These are phyloP conservation scores for Colletotrichum lupini DNA, from an alignment of 2,329 filamentous ascomycete genomes.

Conservation along the genomic window DNA sequence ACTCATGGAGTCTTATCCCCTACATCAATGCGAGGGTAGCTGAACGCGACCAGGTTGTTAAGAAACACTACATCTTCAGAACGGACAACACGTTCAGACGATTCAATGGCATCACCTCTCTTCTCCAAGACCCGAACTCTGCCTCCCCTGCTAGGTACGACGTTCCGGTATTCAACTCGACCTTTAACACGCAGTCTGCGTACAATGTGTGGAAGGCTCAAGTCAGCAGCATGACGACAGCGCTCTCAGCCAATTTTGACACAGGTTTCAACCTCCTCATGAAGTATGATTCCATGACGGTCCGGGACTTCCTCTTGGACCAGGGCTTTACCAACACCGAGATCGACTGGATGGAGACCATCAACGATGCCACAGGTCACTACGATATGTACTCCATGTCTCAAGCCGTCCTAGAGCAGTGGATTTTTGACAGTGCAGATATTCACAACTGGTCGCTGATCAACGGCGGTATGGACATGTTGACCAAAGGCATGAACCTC, in stretches of 20 bases:
- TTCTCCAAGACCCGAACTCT: constrained; percentile 16
- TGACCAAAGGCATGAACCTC: constrained; percentile 43
- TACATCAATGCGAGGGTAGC: constrained; percentile 37
- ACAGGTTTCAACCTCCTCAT: constrained; percentile 38
- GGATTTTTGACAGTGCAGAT: constrained; percentile 40
- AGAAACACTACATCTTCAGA: constrained; percentile 38
- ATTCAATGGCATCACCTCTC: constrained; percentile 35
- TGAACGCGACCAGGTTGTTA: constrained; percentile 30
- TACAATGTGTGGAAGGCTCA: constrained; percentile 21
- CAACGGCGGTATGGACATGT: constrained; percentile 44
- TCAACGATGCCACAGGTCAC: constrained; percentile 40
- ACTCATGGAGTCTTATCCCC: constrained; percentile 38
- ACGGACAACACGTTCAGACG: constrained; percentile 38
- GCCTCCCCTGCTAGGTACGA: constrained; percentile 29
- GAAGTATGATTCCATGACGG: constrained; percentile 38
- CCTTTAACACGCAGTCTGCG: constrained; percentile 31
- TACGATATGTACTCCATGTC: constrained; percentile 40
- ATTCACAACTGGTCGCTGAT: constrained; percentile 44
- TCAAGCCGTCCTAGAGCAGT: constrained; percentile 39
- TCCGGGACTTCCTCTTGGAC: constrained; percentile 38
- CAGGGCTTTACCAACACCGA: constrained; percentile 43
- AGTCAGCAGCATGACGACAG: constrained; percentile 24
- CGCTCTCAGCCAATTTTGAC: constrained; percentile 34
- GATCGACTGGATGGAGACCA: constrained; percentile 44
- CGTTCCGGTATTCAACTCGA: constrained; percentile 33